A percentile compares a stretch with the other conserved stretches of the same genome.
phyloP scores from a whole-genome alignment of 345 rosid genomes.

The Murraya koenigii region DNA sequence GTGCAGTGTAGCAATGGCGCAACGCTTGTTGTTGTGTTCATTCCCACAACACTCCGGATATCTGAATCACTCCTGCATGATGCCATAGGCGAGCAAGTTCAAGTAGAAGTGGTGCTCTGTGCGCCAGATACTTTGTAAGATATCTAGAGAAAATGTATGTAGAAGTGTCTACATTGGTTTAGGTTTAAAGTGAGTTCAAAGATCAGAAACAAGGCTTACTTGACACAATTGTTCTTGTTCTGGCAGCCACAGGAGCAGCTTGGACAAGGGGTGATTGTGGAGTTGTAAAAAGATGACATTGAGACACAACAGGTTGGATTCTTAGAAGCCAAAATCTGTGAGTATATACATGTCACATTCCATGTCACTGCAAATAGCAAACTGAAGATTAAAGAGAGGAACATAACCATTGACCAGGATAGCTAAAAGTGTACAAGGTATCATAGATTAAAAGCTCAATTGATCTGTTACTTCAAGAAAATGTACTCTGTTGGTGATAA shows the following conservation, averaged over 20 bases:
- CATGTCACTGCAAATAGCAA: conserved; percentile 43
- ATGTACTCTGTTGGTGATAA: no score
- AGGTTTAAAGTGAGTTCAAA: background rate
- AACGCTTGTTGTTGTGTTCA: background rate
- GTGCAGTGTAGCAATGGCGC: conserved; percentile 22
- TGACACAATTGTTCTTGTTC: conserved; percentile 26
- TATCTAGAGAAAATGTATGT: background rate
- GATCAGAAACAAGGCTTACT: conserved; percentile 16
- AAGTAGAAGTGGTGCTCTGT: background rate
- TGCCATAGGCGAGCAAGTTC: background rate
- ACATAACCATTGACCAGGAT: background rate
- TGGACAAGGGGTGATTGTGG: conserved; percentile 42
- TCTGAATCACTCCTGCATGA: conserved; percentile 15
- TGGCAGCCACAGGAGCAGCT: conserved; percentile 51
- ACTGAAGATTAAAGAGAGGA: background rate
- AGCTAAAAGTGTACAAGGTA: background rate
- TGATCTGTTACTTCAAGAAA: background rate
- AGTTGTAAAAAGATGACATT: conserved; percentile 49
- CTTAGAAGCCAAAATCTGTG: conserved; percentile 35
- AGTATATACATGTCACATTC: conserved; percentile 52
- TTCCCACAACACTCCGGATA: conserved; percentile 15
- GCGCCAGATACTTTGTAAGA: background rate
- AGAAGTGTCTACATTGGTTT: background rate
- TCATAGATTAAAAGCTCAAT: background rate
- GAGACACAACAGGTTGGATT: conserved; percentile 49